Percentiles rank a stretch among this genome's conserved stretches.
These are phyloP conservation scores for Aegle marmelos DNA, from an alignment of 345 rosid species.

Conservation along the genomic window DNA sequence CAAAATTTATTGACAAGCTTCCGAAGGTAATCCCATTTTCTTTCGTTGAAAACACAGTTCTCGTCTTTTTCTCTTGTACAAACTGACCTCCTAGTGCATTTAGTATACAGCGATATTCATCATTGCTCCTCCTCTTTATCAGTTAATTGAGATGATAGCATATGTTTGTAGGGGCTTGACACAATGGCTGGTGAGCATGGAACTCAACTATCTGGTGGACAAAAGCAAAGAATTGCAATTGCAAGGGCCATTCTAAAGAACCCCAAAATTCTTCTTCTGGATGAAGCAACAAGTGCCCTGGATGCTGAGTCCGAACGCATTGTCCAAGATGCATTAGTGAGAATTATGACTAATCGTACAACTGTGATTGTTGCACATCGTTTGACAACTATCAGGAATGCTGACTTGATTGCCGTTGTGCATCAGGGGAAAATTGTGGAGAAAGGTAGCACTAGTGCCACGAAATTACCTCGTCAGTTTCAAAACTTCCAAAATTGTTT, in stretches of 20 bases:
- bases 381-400: slow-evolving; percentile 73
- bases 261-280: slow-evolving; percentile 83
- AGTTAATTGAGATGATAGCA: not conserved
- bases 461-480: not conserved
- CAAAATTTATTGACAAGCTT: slow-evolving; percentile 56
- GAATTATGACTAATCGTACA: slow-evolving; percentile 59
- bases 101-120: not conserved
- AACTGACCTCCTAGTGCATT: not conserved
- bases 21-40: slow-evolving; percentile 40
- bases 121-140: not conserved
- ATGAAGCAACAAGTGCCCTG: slow-evolving; percentile 85
- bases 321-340: slow-evolving; percentile 77
- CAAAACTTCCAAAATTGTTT: not conserved
- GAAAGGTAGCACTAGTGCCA: slow-evolving; percentile 44
- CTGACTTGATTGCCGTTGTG: slow-evolving; percentile 67
- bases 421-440: slow-evolving; percentile 76
- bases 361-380: slow-evolving; percentile 91
- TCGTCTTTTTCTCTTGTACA: not conserved
- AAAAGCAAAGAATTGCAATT: slow-evolving; percentile 64
- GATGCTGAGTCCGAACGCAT: slow-evolving; percentile 83
- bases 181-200: slow-evolving; percentile 95
- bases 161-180: slow-evolving; percentile 55
- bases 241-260: slow-evolving; percentile 84
- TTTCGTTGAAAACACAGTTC: not conserved
- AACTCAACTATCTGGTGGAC: slow-evolving; percentile 73